These are phyloP conservation scores for Hyaloscypha finlandica DNA, from an alignment of 495 filamentous ascomycete species.

Conservation along the genomic window DNA sequence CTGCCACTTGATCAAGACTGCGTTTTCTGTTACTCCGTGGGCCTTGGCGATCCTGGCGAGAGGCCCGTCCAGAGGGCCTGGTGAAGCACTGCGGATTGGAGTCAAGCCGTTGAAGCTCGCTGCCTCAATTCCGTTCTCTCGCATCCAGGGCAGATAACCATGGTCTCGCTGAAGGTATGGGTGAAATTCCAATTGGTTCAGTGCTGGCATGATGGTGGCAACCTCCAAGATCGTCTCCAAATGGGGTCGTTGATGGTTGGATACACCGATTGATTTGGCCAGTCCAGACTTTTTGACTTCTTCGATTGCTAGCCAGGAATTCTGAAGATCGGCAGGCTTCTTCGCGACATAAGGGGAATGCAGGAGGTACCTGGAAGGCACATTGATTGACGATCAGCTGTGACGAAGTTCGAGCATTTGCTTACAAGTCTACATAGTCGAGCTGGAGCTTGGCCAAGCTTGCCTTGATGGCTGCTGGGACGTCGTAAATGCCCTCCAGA, in stretches of 20 bases:
- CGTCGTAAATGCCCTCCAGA: neutral
- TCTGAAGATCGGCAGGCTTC: neutral
- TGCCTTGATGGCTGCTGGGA: neutral
- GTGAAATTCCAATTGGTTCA: neutral
- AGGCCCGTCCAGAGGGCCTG: neutral
- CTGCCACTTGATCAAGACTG: neutral
- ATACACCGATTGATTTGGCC: neutral
- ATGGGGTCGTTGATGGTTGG: neutral
- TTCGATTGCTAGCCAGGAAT: neutral
- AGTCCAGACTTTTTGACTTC: neutral
- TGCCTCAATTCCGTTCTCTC: neutral
- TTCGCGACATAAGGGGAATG: neutral
- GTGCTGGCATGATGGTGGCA: neutral
- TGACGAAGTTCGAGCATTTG: too few relatives aligned
- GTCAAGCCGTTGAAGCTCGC: neutral
- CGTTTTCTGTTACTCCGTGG: neutral
- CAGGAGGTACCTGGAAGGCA: neutral
- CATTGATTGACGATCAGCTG: too few relatives aligned
- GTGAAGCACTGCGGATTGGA: neutral
- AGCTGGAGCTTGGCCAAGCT: neutral
- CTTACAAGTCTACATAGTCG: neutral
- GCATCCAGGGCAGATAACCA: neutral
- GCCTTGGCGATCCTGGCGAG: neutral
- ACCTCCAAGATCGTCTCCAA: neutral
- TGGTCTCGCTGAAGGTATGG: neutral